Conservation (phyloP, 2,329 filamentous ascomycete species). For the Colletotrichum destructivum region DNA sequence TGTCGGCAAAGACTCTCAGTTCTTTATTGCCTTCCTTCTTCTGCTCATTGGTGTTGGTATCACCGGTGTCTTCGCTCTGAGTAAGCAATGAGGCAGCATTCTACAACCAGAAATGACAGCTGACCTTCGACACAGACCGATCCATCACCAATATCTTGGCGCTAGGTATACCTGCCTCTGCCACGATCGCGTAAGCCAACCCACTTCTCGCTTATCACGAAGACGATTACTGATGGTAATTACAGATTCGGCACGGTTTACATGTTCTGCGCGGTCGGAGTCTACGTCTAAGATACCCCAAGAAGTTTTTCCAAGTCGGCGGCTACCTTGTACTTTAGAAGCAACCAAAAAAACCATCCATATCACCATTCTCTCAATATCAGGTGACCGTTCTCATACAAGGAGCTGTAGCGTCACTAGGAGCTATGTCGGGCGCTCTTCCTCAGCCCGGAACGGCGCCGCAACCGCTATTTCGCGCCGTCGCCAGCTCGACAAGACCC, state of each 20-base stretch:
- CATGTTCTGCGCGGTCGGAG: constrained; percentile 98
- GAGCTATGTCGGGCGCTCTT: constrained; percentile 45
- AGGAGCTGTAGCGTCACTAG: not conserved
- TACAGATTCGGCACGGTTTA: constrained; percentile 91
- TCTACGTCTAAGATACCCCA: constrained; percentile 87
- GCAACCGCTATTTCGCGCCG: constrained; percentile 78
- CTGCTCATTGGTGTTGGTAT: constrained; percentile 80
- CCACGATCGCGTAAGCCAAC: constrained; percentile 86
- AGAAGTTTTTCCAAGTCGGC: constrained; percentile 45
- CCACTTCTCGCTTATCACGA: constrained; percentile 7
- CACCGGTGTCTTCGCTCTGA: constrained; percentile 86
- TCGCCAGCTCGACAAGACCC: constrained; percentile 83
- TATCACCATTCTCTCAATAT: constrained; percentile 16
- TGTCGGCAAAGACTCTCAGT: constrained; percentile 87
- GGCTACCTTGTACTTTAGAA: constrained; percentile 44
- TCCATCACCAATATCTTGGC: constrained; percentile 82
- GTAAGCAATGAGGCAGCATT: constrained; percentile 66
- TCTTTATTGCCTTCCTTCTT: constrained; percentile 83
- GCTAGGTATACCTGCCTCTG: constrained; percentile 87
- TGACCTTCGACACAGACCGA: constrained; percentile 74
- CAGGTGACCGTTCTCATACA: constrained; percentile 29
- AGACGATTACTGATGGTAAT: constrained; percentile 35
- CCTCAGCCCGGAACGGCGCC: constrained; percentile 44
- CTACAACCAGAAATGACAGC: constrained; percentile 35
- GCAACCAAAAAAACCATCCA: constrained; percentile 40